Percentiles rank a stretch among this genome's conserved stretches.
These are phyloP conservation scores for Paramecium tetraurelia DNA, from an alignment of 73 alveolate genomes.

Conservation along the genomic window DNA sequence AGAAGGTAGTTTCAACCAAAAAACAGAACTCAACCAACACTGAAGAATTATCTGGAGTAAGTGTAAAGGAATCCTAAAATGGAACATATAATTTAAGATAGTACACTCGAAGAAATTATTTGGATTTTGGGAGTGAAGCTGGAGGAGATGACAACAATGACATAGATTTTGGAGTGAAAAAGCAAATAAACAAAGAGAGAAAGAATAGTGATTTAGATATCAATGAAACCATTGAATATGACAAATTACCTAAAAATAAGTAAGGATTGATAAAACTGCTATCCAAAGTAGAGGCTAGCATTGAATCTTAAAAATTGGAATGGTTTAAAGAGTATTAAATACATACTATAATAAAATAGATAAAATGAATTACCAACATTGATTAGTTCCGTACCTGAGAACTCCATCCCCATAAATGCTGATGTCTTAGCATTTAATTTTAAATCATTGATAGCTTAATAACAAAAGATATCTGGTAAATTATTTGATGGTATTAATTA, in stretches of 20 bases:
- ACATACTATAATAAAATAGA: background rate
- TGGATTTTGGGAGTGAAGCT: constrained; percentile 40
- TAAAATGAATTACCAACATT: background rate
- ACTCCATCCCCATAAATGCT: constrained; percentile 53
- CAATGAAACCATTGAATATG: constrained; percentile 48
- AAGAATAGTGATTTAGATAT: constrained; percentile 24
- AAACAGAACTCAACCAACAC: constrained; percentile 21
- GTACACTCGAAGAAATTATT: constrained; percentile 6
- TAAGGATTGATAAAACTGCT: background rate
- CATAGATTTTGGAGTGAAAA: constrained; percentile 29
- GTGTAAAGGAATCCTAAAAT: background rate
- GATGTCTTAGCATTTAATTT: constrained; percentile 58
- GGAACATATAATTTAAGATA: constrained; percentile 43
- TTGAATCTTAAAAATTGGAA: constrained; percentile 12
- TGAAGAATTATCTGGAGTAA: background rate
- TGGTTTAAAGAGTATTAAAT: constrained; percentile 49
- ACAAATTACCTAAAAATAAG: constrained; percentile 36
- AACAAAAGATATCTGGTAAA: constrained; percentile 63
- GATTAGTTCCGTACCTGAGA: constrained; percentile 50
- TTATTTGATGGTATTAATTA: constrained; percentile 65
- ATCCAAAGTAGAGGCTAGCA: background rate
- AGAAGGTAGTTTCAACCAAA: background rate
- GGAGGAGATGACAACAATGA: constrained; percentile 51
- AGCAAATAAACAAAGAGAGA: background rate
- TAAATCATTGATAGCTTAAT: background rate